Base-by-base conservation (phyloP, 1,139 yeast genomes). In the Yamadazyma diospyri region DNA sequence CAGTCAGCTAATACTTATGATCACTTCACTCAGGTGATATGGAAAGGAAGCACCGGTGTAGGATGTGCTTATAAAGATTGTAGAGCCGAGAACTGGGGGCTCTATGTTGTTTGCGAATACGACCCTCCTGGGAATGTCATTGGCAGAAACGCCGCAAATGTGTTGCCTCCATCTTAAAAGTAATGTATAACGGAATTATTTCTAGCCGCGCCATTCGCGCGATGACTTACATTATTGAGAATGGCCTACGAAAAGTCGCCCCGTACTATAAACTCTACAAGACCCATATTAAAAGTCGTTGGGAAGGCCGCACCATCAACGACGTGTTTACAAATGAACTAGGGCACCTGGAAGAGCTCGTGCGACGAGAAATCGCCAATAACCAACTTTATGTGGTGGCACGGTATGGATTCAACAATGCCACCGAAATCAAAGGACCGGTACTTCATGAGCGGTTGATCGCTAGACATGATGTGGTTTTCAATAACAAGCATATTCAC, bases 11-110 rank as follows among this genome's bases (percentile, higher is more conserved):
- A 48, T 29, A 41, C 50, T 14, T 61, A 79, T 40, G 81, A 84
- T 43, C 96, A 87, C 62, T 87, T 86, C 68, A 85, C 95, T 27
- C 94, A 84, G 60, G 72, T 87, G 42, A 81, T 87, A 33, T 87
- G 96, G 95, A 79, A 78, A 57, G 59, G 64, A 21, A 64, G 88
- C 38, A 69, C 79, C 25, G 58, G 75, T 54, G 57, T 87, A 14
- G 95, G 95, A 25, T 87, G 96, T 64, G 95, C 85, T 38, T 65
- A 67, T 55, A 62, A 67, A 44, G 65, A 68, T 40, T 76, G 82
- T 51, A 65, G 70, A 17, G 50, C 56, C 9, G 53, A 63, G 39
- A 56, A 56, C 50, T 69, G 67, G 62, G 75, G 76, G n/a, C 60
- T 61, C 42, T 74, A 75, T 48, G 61, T 73, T 17, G 67, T 75